Conservation (phyloP, 257 asterid species). For the Penstemon newberryi region DNA sequence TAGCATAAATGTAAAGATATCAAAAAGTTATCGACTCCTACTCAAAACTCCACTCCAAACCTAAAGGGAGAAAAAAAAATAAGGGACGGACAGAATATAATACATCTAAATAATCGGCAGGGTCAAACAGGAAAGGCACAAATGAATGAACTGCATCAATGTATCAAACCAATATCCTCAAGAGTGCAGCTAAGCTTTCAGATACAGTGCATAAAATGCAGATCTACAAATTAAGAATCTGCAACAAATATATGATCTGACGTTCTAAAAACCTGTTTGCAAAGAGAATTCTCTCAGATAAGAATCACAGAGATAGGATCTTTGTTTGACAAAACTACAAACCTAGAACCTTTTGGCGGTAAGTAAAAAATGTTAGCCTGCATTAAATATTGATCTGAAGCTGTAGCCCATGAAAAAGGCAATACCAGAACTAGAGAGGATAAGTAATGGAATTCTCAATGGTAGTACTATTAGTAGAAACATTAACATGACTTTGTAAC, state of each 20-base stretch:
- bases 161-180: not conserved
- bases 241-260: slow-evolving; percentile 4
- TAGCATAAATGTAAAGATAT: too few species aligned
- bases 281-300: not conserved
- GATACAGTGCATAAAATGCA: not conserved
- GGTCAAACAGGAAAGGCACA: slow-evolving; percentile 4
- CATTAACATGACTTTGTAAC: not conserved
- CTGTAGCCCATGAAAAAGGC: slow-evolving; percentile 6
- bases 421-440: slow-evolving; percentile 4
- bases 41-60: too few species aligned
- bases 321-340: not conserved
- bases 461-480: slow-evolving; percentile 8
- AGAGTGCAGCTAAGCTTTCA: not conserved
- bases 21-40: too few species aligned
- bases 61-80: too few species aligned
- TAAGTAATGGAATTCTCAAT: not conserved
- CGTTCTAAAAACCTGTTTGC: not conserved
- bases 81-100: not conserved
- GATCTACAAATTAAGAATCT: slow-evolving; percentile 12
- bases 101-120: not conserved
- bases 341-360: not conserved
- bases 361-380: not conserved
- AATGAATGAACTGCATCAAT: not conserved
- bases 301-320: not conserved
- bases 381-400: not conserved